A percentile compares a stretch with the other conserved stretches of the same genome.
Evolutionary conservation across 73 alveolate genomes (phyloP).

Genomic region (Tetrahymena malaccensis): DNA sequence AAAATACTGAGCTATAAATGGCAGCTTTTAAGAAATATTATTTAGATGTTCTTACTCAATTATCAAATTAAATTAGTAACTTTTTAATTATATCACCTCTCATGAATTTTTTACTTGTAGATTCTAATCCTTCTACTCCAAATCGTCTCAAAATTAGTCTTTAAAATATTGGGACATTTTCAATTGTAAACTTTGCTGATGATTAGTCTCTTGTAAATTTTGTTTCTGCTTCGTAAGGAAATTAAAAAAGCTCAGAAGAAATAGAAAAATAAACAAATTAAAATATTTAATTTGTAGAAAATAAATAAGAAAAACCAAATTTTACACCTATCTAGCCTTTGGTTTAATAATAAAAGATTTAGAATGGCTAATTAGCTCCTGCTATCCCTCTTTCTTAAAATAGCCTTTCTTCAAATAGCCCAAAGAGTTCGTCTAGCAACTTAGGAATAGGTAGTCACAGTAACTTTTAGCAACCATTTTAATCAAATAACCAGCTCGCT

Average conservation of each 20-base stretch:
- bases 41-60: neutral
- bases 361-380: neutral
- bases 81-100: neutral
- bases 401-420: neutral
- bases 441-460: neutral
- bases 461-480: neutral
- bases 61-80: neutral
- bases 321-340: neutral
- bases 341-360: neutral
- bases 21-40: neutral
- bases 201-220: neutral
- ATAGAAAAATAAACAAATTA: neutral
- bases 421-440: neutral
- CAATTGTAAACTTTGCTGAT: neutral
- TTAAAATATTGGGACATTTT: neutral
- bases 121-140: neutral
- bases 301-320: neutral
- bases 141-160: neutral
- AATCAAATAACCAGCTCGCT: neutral
- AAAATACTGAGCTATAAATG: no score
- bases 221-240: neutral
- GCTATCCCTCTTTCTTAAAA: neutral
- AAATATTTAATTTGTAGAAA: neutral
- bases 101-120: neutral
- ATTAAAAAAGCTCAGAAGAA: neutral